A percentile compares a stretch with the other conserved stretches of the same genome.
Conservation (phyloP, 1,284 basidiomycete species). For the Psilocybe mexicana region DNA sequence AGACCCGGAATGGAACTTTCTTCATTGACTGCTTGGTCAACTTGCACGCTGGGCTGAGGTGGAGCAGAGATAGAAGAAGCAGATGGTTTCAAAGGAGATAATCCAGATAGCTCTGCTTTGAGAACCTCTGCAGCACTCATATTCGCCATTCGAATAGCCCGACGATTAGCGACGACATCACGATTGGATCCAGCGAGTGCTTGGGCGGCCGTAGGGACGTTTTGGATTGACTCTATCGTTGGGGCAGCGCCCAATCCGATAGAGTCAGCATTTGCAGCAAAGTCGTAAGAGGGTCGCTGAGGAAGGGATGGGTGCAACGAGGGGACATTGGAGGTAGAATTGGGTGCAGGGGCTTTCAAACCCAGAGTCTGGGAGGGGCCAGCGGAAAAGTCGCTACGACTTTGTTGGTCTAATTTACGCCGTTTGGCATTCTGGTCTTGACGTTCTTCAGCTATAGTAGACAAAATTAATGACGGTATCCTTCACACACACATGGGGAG, state of each 20-base stretch:
- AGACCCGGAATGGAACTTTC: conserved; percentile 32
- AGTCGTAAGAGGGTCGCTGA: conserved; percentile 61
- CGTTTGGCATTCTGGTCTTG: conserved; percentile 90
- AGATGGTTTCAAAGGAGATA: conserved; percentile 57
- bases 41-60: conserved; percentile 18
- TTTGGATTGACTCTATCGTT: conserved; percentile 54
- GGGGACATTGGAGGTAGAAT: conserved; percentile 38
- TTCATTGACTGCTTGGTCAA: conserved; percentile 38
- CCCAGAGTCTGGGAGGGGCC: conserved; percentile 58
- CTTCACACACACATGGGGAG: conserved; percentile 16
- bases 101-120: conserved; percentile 85
- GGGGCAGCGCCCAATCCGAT: conserved; percentile 68
- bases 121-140: conserved; percentile 93
- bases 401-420: conserved; percentile 76
- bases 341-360: conserved; percentile 46
- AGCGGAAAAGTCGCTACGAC: conserved; percentile 42
- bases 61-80: conserved; percentile 38
- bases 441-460: conserved; percentile 79
- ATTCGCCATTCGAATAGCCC: conserved; percentile 92
- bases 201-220: conserved; percentile 58
- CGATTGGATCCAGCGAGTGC: conserved; percentile 79
- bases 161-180: conserved; percentile 86
- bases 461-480: conserved; percentile 28
- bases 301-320: conserved; percentile 54
- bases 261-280: conserved; percentile 73